Evolutionary conservation across 2,329 filamentous ascomycete genomes (phyloP), one percentile per base, ranked within the genome.

Genomic region (Fusarium sambucinum): DNA sequence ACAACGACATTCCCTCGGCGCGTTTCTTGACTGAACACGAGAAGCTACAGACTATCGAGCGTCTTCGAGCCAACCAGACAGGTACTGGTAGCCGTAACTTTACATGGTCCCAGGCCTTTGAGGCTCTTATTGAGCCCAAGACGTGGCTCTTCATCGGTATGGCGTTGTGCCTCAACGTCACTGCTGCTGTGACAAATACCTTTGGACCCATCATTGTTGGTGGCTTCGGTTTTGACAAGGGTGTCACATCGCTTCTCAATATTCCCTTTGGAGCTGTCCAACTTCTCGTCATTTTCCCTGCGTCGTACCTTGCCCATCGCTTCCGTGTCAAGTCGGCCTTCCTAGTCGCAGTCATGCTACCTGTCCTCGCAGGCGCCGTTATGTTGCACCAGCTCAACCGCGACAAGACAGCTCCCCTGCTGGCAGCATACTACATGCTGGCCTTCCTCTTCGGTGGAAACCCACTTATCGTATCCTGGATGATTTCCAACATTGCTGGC

Each of bases 21-120:
- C 81, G 84, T 16, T 87, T 86, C 59, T 73, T 96, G 27, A 90
- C 81, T 10, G 85, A 90, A 53, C 83, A 87, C 45, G 92, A 95
- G 68, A 87, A 88, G 14, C 76, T 88, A 0, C 83, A 93, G 41
- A 90, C 90, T 0, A 81, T 94, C 27, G 92, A 93, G 66, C 85
- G 92, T 0, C 87, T 95, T 8, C 84, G 91, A 0, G 83, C 88
- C 23, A 95, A 95, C 71, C 88, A 93, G 75, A 92, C 92, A 62
- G 92, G 92, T 1, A 89, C 92, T 17, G 90, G 89, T 2, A 91
- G 88, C 63, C 88, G 89, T 67, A 84, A 91, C 64, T 92, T 90
- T 78, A 91, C 91, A 66, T 82, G 85, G 79, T 83, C 86, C 23
- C 92, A 96, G 66, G 80, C 91, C 2, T 81, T 85, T 17, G 84